Percentiles rank a stretch among this genome's conserved stretches.
Evolutionary conservation across 345 rosid genomes (phyloP).

Genomic region (Citrus sp.): DNA sequence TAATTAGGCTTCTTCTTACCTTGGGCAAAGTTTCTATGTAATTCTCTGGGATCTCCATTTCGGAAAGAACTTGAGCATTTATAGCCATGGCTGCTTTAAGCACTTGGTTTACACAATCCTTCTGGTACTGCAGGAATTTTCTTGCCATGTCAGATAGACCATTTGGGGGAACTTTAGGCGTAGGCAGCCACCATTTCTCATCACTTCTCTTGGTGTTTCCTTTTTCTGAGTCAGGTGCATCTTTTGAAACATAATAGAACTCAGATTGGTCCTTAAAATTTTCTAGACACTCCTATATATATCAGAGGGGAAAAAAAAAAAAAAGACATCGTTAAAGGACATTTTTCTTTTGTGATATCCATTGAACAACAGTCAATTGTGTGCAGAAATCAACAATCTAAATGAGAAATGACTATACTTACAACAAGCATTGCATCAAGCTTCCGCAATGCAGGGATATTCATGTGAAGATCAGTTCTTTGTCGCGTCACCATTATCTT

Average conservation of each 20-base stretch:
- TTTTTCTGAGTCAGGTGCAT: conserved; percentile 62
- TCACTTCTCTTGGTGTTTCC: conserved; percentile 51
- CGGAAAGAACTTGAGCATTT: conserved; percentile 79
- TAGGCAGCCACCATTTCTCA: conserved; percentile 94
- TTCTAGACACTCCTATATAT: conserved; percentile 65
- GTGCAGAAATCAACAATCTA: background rate
- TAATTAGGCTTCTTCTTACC: conserved; percentile 26
- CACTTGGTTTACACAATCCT: conserved; percentile 85
- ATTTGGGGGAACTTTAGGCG: conserved; percentile 64
- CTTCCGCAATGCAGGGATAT: conserved; percentile 90
- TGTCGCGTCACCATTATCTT: conserved; percentile 86
- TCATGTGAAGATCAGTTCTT: conserved; percentile 79
- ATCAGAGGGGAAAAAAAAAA: background rate
- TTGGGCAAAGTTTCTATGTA: conserved; percentile 87
- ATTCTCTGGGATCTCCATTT: conserved; percentile 85
- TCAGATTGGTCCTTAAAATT: conserved; percentile 72
- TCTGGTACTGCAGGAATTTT: conserved; percentile 73
- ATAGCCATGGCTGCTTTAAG: conserved; percentile 97
- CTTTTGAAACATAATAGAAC: conserved; percentile 60
- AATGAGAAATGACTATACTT: conserved; percentile 25
- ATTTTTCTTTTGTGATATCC: background rate
- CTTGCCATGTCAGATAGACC: conserved; percentile 68
- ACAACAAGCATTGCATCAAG: conserved; percentile 94
- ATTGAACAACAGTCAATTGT: background rate
- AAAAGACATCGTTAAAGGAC: background rate